Evolutionary conservation across 2,329 filamentous ascomycete genomes (phyloP).

Genomic region (Teratosphaeriaceae sp.): DNA sequence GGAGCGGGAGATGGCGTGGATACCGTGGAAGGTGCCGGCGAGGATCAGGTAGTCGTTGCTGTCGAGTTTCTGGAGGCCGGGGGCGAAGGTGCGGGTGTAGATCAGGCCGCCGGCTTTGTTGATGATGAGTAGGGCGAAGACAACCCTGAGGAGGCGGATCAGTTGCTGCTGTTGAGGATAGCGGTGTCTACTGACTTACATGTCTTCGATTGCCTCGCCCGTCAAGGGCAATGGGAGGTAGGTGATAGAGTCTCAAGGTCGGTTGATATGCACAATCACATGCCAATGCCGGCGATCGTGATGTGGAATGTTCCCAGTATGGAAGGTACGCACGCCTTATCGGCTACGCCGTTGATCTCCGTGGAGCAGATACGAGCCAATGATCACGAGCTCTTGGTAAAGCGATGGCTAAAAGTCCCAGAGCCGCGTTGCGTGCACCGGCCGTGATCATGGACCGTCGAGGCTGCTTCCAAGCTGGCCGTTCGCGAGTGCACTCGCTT

Average conservation of each 20-base stretch:
- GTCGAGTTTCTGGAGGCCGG: slow-evolving; percentile 77
- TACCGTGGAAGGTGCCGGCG: slow-evolving; percentile 90
- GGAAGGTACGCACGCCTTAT: not conserved
- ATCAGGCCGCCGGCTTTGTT: slow-evolving; percentile 94
- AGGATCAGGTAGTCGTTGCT: slow-evolving; percentile 97
- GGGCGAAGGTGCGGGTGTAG: slow-evolving; percentile 90
- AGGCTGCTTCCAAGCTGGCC: not conserved
- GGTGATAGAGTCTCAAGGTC: too few relatives aligned
- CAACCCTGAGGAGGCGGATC: too few relatives aligned
- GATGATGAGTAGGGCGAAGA: slow-evolving; percentile 94
- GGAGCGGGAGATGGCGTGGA: slow-evolving; percentile 58
- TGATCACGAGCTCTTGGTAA: not conserved
- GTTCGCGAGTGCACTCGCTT: not conserved
- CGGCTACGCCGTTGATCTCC: not conserved
- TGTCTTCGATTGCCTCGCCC: too few relatives aligned
- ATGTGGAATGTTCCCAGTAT: too few relatives aligned
- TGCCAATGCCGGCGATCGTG: too few relatives aligned
- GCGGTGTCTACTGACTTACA: too few relatives aligned
- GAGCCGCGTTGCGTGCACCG: not conserved
- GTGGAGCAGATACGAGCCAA: slow-evolving; percentile 1
- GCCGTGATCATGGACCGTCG: not conserved
- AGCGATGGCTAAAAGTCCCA: not conserved
- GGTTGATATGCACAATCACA: too few relatives aligned
- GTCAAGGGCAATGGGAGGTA: too few relatives aligned
- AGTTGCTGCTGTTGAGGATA: too few relatives aligned